Base-by-base conservation (phyloP, 345 rosid genomes). In the Eucalyptus erythrocorys region DNA sequence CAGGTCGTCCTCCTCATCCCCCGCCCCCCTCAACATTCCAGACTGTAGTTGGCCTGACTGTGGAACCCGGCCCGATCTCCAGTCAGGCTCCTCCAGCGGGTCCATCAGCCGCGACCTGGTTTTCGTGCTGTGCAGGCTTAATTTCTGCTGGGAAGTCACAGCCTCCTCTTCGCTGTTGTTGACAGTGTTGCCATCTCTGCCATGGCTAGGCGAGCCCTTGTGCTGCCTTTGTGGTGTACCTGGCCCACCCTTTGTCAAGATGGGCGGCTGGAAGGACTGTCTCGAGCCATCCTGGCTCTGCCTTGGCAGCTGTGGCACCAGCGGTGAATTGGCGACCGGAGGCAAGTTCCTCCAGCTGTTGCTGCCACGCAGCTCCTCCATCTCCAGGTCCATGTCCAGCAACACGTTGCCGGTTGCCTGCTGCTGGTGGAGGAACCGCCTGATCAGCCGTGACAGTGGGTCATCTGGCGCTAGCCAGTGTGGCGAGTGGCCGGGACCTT, bases 91-190 rank as follows among this genome's bases (percentile, higher is more conserved):
- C 10, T 91, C 94, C 9, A 89, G 92, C n/a, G 94, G 98, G 92
- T 97, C 99, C 91, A 95, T 57, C 86, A 97, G 90, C 90, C 99
- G 93, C 13, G 98, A 96, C 89, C 91, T 94, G 7, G 96, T 94
- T 91, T 94, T 97, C 11, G 89, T 64, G 87, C 85, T 90, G 22
- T 93, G 88, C 85, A 87, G 47, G 22, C 90, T 89, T 16, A 94
- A 57, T 43, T 90, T 90, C 57, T 85, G 86, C 87, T 87, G 89
- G 86, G 91, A 90, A 45, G 94, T 93, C 30, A 96, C 88, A 86
- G 93, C 92, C 90, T 93, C 95, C 37, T 91, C 53, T 16, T 82
- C 22, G 34, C 16, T 59, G 66, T 59, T 59, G 51, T 34, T 26
- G 48, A 82, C 27, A 15, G 30, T 26, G 32, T 43, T 42, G 5